Conservation (phyloP, 2,329 filamentous ascomycete species). For the Pseudogymnoascus sp. region DNA sequence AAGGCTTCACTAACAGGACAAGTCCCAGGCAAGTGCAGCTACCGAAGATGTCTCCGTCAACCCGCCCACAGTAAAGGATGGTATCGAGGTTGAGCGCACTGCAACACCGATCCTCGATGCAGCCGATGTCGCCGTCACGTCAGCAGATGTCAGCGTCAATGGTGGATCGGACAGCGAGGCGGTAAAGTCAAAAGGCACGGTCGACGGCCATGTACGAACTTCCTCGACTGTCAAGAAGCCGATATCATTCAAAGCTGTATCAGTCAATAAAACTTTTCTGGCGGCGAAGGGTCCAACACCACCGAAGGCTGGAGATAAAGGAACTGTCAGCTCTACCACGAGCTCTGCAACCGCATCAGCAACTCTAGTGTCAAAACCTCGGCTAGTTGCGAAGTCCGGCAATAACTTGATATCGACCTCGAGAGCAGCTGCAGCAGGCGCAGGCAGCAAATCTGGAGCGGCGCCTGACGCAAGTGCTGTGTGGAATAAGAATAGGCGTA, state of each 20-base stretch:
- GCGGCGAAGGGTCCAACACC: conserved; percentile 54
- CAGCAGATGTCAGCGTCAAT: conserved; percentile 60
- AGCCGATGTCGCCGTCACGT: conserved; percentile 52
- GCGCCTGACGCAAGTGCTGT: conserved; percentile 65
- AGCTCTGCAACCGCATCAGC: conserved; percentile 40
- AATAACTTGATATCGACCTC: conserved; percentile 46
- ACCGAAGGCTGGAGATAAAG: conserved; percentile 46
- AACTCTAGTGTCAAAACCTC: conserved; percentile 52
- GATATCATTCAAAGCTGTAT: conserved; percentile 74
- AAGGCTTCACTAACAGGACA: neutral
- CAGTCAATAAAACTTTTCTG: conserved; percentile 76
- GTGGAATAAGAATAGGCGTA: conserved; percentile 86
- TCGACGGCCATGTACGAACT: conserved; percentile 50
- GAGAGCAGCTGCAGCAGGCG: conserved; percentile 35
- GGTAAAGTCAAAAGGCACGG: conserved; percentile 49
- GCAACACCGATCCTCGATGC: conserved; percentile 45
- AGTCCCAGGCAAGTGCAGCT: conserved; percentile 17
- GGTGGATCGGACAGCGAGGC: conserved; percentile 72
- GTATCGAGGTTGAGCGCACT: conserved; percentile 39
- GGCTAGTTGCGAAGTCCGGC: conserved; percentile 68
- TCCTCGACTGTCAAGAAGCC: conserved; percentile 63
- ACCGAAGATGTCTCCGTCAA: conserved; percentile 40
- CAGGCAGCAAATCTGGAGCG: conserved; percentile 50
- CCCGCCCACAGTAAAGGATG: conserved; percentile 39
- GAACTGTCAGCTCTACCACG: conserved; percentile 30